These are phyloP conservation scores for Prosopis cineraria DNA, from an alignment of 306 rosid genomes.

Conservation along the genomic window DNA sequence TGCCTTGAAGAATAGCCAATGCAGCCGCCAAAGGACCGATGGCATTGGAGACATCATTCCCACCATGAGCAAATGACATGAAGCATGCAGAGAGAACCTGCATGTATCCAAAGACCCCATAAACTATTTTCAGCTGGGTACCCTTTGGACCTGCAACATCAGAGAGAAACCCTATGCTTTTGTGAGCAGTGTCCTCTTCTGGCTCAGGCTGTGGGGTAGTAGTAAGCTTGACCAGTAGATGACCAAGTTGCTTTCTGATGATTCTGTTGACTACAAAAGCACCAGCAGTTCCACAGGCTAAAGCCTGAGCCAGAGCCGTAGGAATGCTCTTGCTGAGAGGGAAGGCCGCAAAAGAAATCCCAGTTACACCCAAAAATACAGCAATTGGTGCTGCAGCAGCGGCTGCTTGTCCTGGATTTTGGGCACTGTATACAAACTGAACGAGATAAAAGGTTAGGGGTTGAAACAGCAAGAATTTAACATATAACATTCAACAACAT, in stretches of 20 bases:
- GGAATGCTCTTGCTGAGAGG: conserved; percentile 72
- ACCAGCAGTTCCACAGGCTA: conserved; percentile 69
- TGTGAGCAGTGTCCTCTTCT: conserved; percentile 43
- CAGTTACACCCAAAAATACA: conserved; percentile 72
- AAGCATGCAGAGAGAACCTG: conserved; percentile 96
- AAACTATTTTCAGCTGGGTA: conserved; percentile 84
- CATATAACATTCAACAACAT: background rate
- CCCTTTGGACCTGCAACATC: conserved; percentile 93
- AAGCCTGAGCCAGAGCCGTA: conserved; percentile 64
- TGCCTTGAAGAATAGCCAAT: conserved; percentile 81
- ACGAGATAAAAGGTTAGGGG: conserved; percentile 18
- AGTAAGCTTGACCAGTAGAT: conserved; percentile 69
- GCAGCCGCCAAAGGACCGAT: conserved; percentile 96
- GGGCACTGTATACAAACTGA: conserved; percentile 95
- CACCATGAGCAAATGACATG: conserved; percentile 99
- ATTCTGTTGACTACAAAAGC: conserved; percentile 70
- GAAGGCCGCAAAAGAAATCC: conserved; percentile 73
- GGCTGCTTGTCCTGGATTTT: conserved; percentile 95
- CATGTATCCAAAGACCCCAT: conserved; percentile 95
- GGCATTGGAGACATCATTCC: conserved; percentile 97
- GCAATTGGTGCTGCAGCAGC: conserved; percentile 96
- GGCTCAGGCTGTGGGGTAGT: conserved; percentile 42
- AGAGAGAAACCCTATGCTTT: conserved; percentile 71
- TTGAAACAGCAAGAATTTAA: conserved; percentile 29
- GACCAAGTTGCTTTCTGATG: conserved; percentile 85